Evolutionary conservation across 1,139 yeast genomes (phyloP), one percentile per base, ranked within the genome.

Genomic region (Diutina ranongensis): DNA sequence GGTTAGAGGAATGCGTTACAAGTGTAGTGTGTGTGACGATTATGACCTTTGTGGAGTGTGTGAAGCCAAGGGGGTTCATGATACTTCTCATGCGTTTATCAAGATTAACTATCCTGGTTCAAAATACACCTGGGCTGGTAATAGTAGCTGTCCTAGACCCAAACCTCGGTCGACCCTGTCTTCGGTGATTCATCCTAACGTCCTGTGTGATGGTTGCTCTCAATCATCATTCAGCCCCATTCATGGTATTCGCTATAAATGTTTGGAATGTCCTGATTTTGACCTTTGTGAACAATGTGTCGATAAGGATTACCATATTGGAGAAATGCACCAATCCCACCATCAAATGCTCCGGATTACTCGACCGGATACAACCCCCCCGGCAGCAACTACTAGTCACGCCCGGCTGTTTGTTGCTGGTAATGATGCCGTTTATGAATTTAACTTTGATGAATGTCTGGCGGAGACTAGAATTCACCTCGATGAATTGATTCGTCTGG

Each of bases 261-360:
- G 87, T 55, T 52, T 71, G 46, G 70, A 71, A 31, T 80, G 87
- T 55, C 49, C 55, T 3, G 72, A 80, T 52, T 79, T 65, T 57
- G 84, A 80, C 53, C 62, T 79, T 48, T 80, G 87, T 55, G 64
- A 68, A 33, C 45, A 52, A 1, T 80, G 86, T 19, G 28, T 20
- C 28, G 13, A n/a, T 3, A 5, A 25, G 12, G 20, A n/a, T 3
- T 18, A 36, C 21, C 10, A 12, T 3, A 10, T 13, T 8, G 21
- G 5, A 3, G 19, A 38, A 12, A n/a, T 9, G 13, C 40, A 35
- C 40, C 7, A n/a, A 10, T 4, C 15, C 28, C 22, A 21, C 7
- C 40, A 35, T 18, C 28, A 20, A n/a, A 35, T 35, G 40, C 7
- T 35, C 3, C 28, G 28, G 7, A 35, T 35, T 21, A 28, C n/a